phyloP scores from a whole-genome alignment of 305 asterid genomes.

The Fraxinus nigra region DNA sequence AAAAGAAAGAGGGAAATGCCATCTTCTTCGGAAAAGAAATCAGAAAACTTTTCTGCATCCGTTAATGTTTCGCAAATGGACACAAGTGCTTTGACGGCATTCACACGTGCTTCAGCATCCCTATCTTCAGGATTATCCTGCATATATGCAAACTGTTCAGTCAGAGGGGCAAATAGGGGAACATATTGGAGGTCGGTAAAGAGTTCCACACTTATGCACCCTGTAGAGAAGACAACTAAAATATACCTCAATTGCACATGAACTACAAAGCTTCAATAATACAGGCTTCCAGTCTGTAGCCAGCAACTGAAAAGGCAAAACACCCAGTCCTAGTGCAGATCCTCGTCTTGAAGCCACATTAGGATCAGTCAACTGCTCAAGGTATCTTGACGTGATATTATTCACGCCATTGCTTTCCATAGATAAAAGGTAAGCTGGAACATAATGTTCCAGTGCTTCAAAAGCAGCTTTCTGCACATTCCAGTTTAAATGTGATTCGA shows the following conservation, averaged over 20 bases:
- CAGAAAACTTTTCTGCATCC: constrained; percentile 37
- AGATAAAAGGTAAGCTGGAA: constrained; percentile 54
- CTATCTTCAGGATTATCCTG: constrained; percentile 85
- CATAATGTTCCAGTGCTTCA: constrained; percentile 67
- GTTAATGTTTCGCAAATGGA: constrained; percentile 77
- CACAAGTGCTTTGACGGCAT: constrained; percentile 84
- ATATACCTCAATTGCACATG: constrained; percentile 81
- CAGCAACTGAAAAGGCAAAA: constrained; percentile 71
- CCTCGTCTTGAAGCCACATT: constrained; percentile 97
- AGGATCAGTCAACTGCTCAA: constrained; percentile 77
- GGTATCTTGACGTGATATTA: constrained; percentile 61
- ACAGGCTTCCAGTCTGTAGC: constrained; percentile 67
- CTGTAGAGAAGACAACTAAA: constrained; percentile 23
- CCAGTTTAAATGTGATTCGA: constrained; percentile 24
- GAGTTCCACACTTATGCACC: constrained; percentile 16
- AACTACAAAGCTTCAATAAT: constrained; percentile 60
- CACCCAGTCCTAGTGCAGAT: constrained; percentile 85
- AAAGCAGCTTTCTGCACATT: constrained; percentile 69
- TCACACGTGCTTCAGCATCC: constrained; percentile 95
- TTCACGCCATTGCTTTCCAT: constrained; percentile 47
- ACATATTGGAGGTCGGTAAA: not conserved
- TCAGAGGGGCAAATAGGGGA: constrained; percentile 24
- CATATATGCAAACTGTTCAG: constrained; percentile 25
- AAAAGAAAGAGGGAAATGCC: constrained; percentile 43
- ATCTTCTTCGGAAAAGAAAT: constrained; percentile 51